Evolutionary conservation across 2,329 filamentous ascomycete genomes (phyloP).

Genomic region (Penicillium sp.): DNA sequence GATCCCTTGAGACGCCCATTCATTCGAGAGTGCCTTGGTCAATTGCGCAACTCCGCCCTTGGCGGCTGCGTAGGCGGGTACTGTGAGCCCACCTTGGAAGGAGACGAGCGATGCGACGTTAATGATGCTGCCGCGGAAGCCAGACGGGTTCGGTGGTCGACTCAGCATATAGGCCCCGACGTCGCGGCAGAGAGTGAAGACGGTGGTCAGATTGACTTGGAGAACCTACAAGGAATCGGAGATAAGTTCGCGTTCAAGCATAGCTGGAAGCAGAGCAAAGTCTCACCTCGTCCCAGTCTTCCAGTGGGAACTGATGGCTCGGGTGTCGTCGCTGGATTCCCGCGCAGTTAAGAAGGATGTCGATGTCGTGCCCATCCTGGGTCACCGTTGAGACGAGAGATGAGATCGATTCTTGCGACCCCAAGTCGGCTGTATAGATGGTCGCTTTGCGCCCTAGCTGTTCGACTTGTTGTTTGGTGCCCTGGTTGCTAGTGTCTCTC

Average conservation of each 20-base stretch:
- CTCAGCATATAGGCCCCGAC: slow-evolving; percentile 40
- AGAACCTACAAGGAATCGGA: slow-evolving; percentile 60
- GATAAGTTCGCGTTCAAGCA: neutral
- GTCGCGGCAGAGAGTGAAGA: slow-evolving; percentile 62
- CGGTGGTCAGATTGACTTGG: slow-evolving; percentile 82
- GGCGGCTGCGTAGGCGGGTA: slow-evolving; percentile 53
- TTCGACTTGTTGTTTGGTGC: slow-evolving; percentile 29
- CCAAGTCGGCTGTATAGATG: slow-evolving; percentile 42
- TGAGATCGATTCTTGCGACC: slow-evolving; percentile 34
- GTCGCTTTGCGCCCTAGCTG: slow-evolving; percentile 36
- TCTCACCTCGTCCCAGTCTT: slow-evolving; percentile 72
- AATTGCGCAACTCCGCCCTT: slow-evolving; percentile 41
- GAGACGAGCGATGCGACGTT: slow-evolving; percentile 81
- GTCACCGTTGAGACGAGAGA: slow-evolving; percentile 34
- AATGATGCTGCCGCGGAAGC: slow-evolving; percentile 62
- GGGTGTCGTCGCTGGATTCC: slow-evolving; percentile 80
- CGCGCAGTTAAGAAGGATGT: slow-evolving; percentile 80
- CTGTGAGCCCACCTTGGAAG: slow-evolving; percentile 86
- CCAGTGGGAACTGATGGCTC: slow-evolving; percentile 73
- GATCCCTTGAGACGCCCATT: slow-evolving; percentile 57
- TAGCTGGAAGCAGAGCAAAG: neutral
- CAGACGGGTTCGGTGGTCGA: slow-evolving; percentile 34
- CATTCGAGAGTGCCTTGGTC: slow-evolving; percentile 58
- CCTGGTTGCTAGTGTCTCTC: slow-evolving; percentile 23
- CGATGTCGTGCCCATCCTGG: slow-evolving; percentile 58